Conservation (phyloP, 768 basidiomycete species). For the Trametes gibbosa region DNA sequence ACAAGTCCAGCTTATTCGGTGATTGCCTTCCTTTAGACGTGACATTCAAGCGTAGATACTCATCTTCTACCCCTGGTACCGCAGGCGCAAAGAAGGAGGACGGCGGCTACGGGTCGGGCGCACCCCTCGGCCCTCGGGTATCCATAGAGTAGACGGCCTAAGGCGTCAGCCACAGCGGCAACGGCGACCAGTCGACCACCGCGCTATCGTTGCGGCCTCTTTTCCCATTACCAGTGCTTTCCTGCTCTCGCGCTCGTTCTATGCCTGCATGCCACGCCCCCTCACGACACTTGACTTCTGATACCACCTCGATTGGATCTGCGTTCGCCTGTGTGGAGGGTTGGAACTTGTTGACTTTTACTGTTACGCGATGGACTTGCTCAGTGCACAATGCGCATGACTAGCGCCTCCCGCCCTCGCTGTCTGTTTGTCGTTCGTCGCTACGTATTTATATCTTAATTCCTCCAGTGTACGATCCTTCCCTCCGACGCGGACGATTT, state of each 20-base stretch:
- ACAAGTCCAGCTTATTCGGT: slow-evolving; percentile 35
- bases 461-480: slow-evolving; percentile 2
- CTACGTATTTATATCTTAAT: slow-evolving; percentile 20
- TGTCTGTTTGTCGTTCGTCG: slow-evolving; percentile 3
- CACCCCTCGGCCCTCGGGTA: slow-evolving; percentile 58
- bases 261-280: not conserved
- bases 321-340: slow-evolving; percentile 9
- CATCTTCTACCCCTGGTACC: slow-evolving; percentile 26
- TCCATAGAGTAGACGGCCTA: slow-evolving; percentile 64
- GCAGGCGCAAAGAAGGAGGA: slow-evolving; percentile 42
- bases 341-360: not conserved
- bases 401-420: slow-evolving; percentile 1
- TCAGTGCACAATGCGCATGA: not conserved
- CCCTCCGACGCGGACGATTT: not conserved
- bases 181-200: not conserved
- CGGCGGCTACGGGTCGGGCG: slow-evolving; percentile 50
- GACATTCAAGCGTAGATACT: slow-evolving; percentile 44
- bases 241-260: not conserved
- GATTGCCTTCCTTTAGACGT: slow-evolving; percentile 45
- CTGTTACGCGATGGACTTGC: slow-evolving; percentile 2
- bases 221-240: not conserved
- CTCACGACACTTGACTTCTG: slow-evolving; percentile 6
- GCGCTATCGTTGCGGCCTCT: not conserved
- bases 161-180: not conserved
- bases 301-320: not conserved